phyloP scores from a whole-genome alignment of 139 green algal genomes.

The Volvox africanus region DNA sequence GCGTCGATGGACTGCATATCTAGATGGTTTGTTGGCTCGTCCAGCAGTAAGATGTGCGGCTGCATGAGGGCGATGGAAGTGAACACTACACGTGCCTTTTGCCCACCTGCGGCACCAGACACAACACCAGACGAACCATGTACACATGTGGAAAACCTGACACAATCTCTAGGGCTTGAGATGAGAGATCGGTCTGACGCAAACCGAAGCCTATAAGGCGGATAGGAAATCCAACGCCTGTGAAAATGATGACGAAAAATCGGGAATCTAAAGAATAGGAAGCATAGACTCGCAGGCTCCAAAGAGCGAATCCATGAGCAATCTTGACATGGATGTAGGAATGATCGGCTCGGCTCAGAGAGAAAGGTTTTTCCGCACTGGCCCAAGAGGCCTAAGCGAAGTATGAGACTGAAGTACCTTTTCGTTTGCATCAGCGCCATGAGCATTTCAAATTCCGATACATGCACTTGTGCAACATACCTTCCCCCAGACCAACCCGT shows the following conservation, averaged over 20 bases:
- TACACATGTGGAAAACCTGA: no score
- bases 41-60: slow-evolving; percentile 96
- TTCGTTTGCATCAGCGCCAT: slow-evolving; percentile 15
- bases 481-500: no score
- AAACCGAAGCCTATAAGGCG: no score
- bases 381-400: slow-evolving; percentile 21
- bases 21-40: slow-evolving; percentile 97
- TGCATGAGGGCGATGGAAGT: slow-evolving; percentile 88
- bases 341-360: background rate
- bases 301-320: no score
- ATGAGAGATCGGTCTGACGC: no score
- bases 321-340: no score
- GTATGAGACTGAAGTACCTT: slow-evolving; percentile 50
- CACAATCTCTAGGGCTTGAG: no score
- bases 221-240: no score
- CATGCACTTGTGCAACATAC: no score
- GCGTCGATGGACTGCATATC: slow-evolving; percentile 99
- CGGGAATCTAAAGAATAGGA: no score
- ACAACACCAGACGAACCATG: background rate
- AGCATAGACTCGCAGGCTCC: no score
- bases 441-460: background rate
- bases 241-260: no score
- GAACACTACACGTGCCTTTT: slow-evolving; percentile 99
- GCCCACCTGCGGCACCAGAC: slow-evolving; percentile 70
- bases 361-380: slow-evolving; percentile 44